Evolutionary conservation across 345 rosid genomes (phyloP).

Genomic region (Odontarrhena argentea): DNA sequence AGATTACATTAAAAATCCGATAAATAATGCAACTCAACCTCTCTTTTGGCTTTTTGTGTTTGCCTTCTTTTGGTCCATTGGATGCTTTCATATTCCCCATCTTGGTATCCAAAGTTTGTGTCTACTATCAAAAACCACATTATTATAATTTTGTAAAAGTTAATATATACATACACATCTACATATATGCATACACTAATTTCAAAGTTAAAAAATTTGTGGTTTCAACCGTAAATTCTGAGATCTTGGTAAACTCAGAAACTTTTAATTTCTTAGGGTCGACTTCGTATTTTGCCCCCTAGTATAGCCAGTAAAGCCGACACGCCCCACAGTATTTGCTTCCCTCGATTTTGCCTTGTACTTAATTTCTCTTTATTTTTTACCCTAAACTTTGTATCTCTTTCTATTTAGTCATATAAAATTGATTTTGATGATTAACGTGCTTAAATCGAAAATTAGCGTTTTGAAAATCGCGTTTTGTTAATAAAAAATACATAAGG

Average conservation of each 20-base stretch:
- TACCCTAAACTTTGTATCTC: too few relatives aligned
- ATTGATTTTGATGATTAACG: too few relatives aligned
- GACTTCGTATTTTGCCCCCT: too few relatives aligned
- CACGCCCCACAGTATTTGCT: too few relatives aligned
- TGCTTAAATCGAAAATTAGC: too few relatives aligned
- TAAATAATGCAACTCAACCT: slow-evolving; percentile 47
- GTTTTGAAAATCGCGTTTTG: slow-evolving; percentile 1
- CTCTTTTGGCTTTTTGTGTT: slow-evolving; percentile 54
- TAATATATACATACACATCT: neutral
- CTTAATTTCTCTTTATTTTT: too few relatives aligned
- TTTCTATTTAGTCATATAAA: too few relatives aligned
- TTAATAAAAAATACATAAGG: too few relatives aligned
- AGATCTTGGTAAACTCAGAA: neutral
- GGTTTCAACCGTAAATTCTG: neutral
- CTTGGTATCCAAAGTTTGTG: slow-evolving; percentile 53
- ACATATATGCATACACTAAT: neutral
- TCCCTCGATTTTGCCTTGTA: too few relatives aligned
- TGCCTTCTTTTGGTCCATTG: slow-evolving; percentile 40
- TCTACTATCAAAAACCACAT: slow-evolving; percentile 22
- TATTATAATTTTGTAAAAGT: neutral
- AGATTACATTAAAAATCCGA: slow-evolving; percentile 30
- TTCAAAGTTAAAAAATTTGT: neutral
- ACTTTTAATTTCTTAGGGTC: neutral
- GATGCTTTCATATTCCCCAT: slow-evolving; percentile 45
- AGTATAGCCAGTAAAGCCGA: too few relatives aligned